A percentile compares a stretch with the other conserved stretches of the same genome.
Conservation (phyloP, 805 yeast genomes). For the Candida nemodendra region DNA sequence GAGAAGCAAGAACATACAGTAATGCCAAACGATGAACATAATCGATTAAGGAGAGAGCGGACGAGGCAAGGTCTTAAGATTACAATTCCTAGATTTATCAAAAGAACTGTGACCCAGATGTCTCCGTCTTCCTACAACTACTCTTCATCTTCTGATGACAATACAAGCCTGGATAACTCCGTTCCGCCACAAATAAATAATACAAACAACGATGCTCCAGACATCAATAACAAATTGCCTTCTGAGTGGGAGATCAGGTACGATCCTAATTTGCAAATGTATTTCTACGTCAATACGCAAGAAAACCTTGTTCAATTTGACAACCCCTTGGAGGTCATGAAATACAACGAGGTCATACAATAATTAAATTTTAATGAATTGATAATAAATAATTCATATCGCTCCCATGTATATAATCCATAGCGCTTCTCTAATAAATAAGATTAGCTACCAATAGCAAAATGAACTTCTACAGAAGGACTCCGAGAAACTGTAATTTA, state of each 20-base stretch:
- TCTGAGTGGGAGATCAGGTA: constrained; percentile 35
- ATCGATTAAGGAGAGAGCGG: too few relatives aligned
- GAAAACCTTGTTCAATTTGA: constrained; percentile 41
- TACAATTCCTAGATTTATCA: constrained; percentile 8
- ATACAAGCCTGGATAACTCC: not conserved
- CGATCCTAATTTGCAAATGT: constrained; percentile 39
- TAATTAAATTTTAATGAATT: too few relatives aligned
- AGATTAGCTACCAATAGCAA: too few relatives aligned
- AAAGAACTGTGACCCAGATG: not conserved
- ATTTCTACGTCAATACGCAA: constrained; percentile 38
- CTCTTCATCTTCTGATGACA: not conserved
- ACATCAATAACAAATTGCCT: constrained; percentile 17
- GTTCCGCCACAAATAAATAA: not conserved
- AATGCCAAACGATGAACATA: too few relatives aligned
- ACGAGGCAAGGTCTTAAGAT: too few relatives aligned
- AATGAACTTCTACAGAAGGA: not conserved
- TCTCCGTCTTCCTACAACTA: not conserved
- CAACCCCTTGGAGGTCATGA: constrained; percentile 43
- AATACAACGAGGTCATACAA: constrained; percentile 11
- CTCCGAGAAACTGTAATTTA: not conserved
- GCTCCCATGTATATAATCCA: too few relatives aligned
- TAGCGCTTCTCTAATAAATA: too few relatives aligned
- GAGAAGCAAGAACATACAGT: too few relatives aligned
- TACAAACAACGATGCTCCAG: not conserved
- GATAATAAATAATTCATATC: constrained; percentile 7